phyloP scores from a whole-genome alignment of 2,329 filamentous ascomycete species.

The Exutisphaerella laricina region DNA sequence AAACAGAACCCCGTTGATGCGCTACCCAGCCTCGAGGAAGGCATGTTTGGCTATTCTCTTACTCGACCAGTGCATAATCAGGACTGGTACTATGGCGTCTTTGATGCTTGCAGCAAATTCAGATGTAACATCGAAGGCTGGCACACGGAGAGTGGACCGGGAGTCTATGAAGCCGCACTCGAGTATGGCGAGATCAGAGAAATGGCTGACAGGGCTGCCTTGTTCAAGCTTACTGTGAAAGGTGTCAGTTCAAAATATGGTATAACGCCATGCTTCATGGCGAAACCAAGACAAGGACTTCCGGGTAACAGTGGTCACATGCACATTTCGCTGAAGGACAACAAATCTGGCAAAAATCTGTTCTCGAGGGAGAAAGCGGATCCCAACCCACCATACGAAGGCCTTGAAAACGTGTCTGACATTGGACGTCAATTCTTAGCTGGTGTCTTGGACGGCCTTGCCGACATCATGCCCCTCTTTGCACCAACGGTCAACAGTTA shows the following conservation, averaged over 20 bases:
- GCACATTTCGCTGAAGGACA: conserved; percentile 81
- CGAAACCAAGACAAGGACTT: conserved; percentile 83
- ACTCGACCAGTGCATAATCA: conserved; percentile 84
- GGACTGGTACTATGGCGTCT: conserved; percentile 86
- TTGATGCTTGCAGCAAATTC: conserved; percentile 72
- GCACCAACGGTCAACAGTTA: conserved; percentile 97
- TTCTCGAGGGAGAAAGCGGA: conserved; percentile 70
- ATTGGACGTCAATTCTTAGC: conserved; percentile 89
- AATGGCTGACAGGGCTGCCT: conserved; percentile 85
- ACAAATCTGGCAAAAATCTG: conserved; percentile 70
- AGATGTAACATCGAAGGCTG: conserved; percentile 81
- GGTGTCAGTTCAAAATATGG: conserved; percentile 79
- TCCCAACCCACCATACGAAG: conserved; percentile 63
- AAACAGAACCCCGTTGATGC: conserved; percentile 64
- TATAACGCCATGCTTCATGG: conserved; percentile 98
- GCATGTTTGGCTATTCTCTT: conserved; percentile 93
- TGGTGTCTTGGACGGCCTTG: conserved; percentile 78
- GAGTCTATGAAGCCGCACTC: conserved; percentile 91
- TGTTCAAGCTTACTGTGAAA: conserved; percentile 96
- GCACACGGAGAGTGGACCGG: conserved; percentile 91
- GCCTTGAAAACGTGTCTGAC: conserved; percentile 77
- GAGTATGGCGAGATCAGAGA: conserved; percentile 80
- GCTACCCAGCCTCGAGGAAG: conserved; percentile 78
- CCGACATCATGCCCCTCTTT: conserved; percentile 91
- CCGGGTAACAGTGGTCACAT: conserved; percentile 96